Conservation (phyloP, 768 basidiomycete genomes). For the Mycena rosella region DNA sequence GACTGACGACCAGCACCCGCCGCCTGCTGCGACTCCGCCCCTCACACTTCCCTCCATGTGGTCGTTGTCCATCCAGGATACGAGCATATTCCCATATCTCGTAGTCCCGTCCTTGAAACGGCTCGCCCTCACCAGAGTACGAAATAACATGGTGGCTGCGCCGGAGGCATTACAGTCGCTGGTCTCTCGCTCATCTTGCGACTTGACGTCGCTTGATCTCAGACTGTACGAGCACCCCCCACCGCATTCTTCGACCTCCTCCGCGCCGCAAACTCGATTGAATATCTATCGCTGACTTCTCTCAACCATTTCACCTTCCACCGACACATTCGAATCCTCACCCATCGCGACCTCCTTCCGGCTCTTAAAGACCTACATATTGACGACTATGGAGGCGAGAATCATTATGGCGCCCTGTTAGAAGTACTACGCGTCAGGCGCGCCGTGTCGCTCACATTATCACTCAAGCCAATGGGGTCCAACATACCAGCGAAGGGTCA, state of each 20-base stretch:
- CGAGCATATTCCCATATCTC: neutral
- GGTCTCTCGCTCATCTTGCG: neutral
- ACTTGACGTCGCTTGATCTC: neutral
- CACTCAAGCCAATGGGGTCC: neutral
- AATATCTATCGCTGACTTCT: neutral
- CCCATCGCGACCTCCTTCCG: neutral
- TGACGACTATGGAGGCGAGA: neutral
- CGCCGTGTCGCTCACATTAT: neutral
- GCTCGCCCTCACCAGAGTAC: neutral
- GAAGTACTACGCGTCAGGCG: neutral
- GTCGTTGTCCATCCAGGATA: neutral
- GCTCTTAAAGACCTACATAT: conserved; percentile 9
- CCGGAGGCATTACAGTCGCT: too few species aligned
- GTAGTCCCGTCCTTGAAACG: neutral
- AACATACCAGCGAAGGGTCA: too few species aligned
- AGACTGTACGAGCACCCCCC: too few species aligned
- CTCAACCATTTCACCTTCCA: neutral
- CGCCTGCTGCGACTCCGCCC: neutral
- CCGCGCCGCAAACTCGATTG: neutral
- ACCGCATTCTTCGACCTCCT: neutral
- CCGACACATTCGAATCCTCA: neutral
- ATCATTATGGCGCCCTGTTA: neutral
- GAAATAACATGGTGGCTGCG: neutral
- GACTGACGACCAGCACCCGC: too few species aligned
- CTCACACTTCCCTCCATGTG: neutral